phyloP scores from a whole-genome alignment of 345 rosid species.

The Eucalyptus grandis region DNA sequence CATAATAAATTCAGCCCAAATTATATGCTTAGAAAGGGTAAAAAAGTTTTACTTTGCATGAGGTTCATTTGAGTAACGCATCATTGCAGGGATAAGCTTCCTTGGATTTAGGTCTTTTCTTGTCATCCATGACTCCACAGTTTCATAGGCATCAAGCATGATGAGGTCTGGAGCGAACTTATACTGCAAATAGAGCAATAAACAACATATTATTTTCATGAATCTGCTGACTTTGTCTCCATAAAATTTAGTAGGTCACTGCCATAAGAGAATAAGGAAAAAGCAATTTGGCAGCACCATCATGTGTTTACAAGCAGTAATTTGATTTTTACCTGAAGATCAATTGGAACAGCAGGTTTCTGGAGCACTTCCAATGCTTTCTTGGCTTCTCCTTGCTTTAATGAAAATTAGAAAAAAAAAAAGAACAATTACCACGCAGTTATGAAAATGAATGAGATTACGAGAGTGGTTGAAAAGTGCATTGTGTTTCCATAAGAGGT shows the following conservation, averaged over 20 bases:
- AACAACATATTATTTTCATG: background rate
- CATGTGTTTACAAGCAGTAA: background rate
- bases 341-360: constrained; percentile 74
- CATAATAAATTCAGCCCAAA: background rate
- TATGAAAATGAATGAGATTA: background rate
- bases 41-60: constrained; percentile 83
- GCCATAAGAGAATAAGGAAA: background rate
- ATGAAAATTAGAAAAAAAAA: background rate
- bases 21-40: background rate
- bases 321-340: constrained; percentile 65
- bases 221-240: background rate
- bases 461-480: background rate
- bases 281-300: background rate
- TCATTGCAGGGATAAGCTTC: constrained; percentile 95
- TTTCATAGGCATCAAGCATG: constrained; percentile 95
- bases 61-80: constrained; percentile 99
- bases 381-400: constrained; percentile 95
- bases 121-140: constrained; percentile 98
- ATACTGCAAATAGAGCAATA: constrained; percentile 50
- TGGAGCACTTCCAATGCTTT: constrained; percentile 88
- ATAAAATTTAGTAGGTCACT: background rate
- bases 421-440: background rate
- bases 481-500: background rate
- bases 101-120: constrained; percentile 81
- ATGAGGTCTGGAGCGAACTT: constrained; percentile 94